Conservation (phyloP, 805 yeast species). For the Komagataella phaffii region DNA sequence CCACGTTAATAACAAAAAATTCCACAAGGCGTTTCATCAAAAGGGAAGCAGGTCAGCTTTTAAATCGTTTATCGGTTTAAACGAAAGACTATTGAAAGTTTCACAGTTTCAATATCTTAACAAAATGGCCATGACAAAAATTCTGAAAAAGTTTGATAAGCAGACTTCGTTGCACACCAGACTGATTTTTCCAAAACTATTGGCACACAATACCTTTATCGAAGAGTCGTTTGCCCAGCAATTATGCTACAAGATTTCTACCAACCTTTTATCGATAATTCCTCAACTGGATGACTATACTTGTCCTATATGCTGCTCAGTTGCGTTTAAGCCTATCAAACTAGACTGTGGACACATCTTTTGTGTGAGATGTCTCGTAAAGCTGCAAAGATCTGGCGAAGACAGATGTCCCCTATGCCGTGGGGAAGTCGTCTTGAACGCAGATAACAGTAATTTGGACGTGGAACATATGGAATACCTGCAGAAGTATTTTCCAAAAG, state of each 20-base stretch:
- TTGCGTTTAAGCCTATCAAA: slow-evolving; percentile 62
- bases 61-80: slow-evolving; percentile 35
- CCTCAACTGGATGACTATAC: slow-evolving; percentile 70
- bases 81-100: slow-evolving; percentile 39
- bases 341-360: slow-evolving; percentile 54
- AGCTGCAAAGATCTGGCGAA: slow-evolving; percentile 44
- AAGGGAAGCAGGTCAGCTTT: slow-evolving; percentile 32
- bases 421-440: slow-evolving; percentile 35
- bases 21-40: slow-evolving; percentile 28
- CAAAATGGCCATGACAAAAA: slow-evolving; percentile 50
- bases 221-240: slow-evolving; percentile 38
- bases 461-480: slow-evolving; percentile 34
- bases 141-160: slow-evolving; percentile 65
- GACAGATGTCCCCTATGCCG: slow-evolving; percentile 61
- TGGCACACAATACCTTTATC: slow-evolving; percentile 25
- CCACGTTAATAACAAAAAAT: slow-evolving; percentile 22
- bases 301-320: slow-evolving; percentile 59
- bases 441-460: slow-evolving; percentile 52
- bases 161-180: slow-evolving; percentile 44
- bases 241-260: slow-evolving; percentile 42
- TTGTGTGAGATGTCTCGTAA: slow-evolving; percentile 61
- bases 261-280: slow-evolving; percentile 36
- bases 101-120: slow-evolving; percentile 51
- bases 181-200: slow-evolving; percentile 28
- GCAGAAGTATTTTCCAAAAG: slow-evolving; percentile 51